phyloP scores from a whole-genome alignment of 2,329 filamentous ascomycete genomes.

The Calonectria hongkongensis region DNA sequence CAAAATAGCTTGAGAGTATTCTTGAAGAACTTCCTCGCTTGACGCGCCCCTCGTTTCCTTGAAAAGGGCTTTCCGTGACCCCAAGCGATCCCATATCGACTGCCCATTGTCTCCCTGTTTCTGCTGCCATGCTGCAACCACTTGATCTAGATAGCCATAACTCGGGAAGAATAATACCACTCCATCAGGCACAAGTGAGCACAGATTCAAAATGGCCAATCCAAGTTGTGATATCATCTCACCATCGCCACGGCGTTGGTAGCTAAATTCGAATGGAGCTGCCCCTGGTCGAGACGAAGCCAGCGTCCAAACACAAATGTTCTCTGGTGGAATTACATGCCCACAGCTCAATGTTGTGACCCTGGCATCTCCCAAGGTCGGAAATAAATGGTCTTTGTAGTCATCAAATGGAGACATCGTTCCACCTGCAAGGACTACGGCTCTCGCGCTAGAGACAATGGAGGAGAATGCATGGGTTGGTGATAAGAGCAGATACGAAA shows the following conservation, averaged over 20 bases:
- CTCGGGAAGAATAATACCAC: slow-evolving; percentile 97
- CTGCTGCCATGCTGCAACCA: slow-evolving; percentile 78
- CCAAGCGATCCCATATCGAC: slow-evolving; percentile 76
- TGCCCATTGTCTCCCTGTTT: slow-evolving; percentile 55
- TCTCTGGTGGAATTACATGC: slow-evolving; percentile 91
- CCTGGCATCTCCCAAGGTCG: slow-evolving; percentile 77
- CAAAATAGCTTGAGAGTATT: slow-evolving; percentile 82
- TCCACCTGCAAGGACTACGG: slow-evolving; percentile 93
- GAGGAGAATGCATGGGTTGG: slow-evolving; percentile 94
- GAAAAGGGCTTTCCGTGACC: slow-evolving; percentile 77
- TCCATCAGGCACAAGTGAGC: slow-evolving; percentile 86
- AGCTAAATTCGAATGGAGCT: slow-evolving; percentile 89
- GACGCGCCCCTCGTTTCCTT: slow-evolving; percentile 72
- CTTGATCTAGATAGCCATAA: slow-evolving; percentile 90
- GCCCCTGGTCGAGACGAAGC: slow-evolving; percentile 63
- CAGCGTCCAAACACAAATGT: slow-evolving; percentile 86
- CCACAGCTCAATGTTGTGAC: slow-evolving; percentile 92
- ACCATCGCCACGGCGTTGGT: slow-evolving; percentile 81
- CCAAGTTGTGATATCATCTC: slow-evolving; percentile 85
- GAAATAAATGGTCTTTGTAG: slow-evolving; percentile 90
- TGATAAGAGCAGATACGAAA: slow-evolving; percentile 93
- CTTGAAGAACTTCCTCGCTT: slow-evolving; percentile 81
- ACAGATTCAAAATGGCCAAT: slow-evolving; percentile 81
- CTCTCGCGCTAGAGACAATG: slow-evolving; percentile 87
- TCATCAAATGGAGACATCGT: slow-evolving; percentile 99